Conservation (phyloP, 2,329 filamentous ascomycete genomes). For the Botrytis paeoniae region DNA sequence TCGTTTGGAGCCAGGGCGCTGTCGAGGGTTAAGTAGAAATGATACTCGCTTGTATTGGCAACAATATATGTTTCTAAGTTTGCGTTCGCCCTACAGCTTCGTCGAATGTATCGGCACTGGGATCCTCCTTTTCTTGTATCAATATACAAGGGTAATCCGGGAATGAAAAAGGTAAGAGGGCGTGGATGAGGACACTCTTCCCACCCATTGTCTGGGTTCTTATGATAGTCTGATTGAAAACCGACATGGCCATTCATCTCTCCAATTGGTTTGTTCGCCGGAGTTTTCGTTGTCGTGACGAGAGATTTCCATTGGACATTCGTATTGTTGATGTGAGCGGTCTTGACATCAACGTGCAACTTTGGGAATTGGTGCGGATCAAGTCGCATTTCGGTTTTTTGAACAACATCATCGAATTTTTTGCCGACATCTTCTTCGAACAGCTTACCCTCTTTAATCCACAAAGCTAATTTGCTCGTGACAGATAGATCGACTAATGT, state of each 20-base stretch:
- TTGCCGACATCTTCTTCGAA: constrained; percentile 66
- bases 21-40: constrained; percentile 89
- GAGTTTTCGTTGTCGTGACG: constrained; percentile 10
- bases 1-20: constrained; percentile 65
- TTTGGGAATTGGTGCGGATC: constrained; percentile 34
- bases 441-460: constrained; percentile 72
- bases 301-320: constrained; percentile 71
- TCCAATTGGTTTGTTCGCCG: constrained; percentile 42
- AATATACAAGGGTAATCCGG: constrained; percentile 84
- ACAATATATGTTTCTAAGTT: constrained; percentile 72
- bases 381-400: constrained; percentile 39
- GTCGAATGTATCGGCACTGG: constrained; percentile 79
- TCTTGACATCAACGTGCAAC: constrained; percentile 33
- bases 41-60: constrained; percentile 73
- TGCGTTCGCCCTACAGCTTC: constrained; percentile 91
- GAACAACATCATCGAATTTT: constrained; percentile 66
- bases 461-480: constrained; percentile 70
- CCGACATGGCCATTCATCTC: constrained; percentile 78
- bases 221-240: constrained; percentile 69
- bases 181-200: constrained; percentile 60
- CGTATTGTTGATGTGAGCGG: constrained; percentile 34
- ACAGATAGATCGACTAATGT: constrained; percentile 74
- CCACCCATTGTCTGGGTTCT: constrained; percentile 65
- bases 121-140: constrained; percentile 88
- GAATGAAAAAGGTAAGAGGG: constrained; percentile 85